Evolutionary conservation across 306 rosid genomes (phyloP).

Genomic region (Ormosia semicastrata): DNA sequence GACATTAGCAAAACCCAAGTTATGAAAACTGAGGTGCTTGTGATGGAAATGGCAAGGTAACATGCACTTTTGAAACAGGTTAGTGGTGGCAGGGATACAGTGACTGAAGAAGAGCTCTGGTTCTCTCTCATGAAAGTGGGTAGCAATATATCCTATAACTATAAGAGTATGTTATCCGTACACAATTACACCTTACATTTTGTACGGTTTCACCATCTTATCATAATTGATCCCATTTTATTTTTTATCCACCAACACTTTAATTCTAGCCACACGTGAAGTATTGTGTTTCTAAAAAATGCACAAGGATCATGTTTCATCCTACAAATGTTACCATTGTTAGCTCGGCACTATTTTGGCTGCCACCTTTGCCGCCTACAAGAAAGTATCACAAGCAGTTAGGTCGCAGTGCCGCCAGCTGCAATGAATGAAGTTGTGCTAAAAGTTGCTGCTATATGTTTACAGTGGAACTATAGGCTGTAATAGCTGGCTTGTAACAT

Average conservation of each 20-base stretch:
- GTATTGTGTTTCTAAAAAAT: too few relatives aligned
- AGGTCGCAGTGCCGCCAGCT: conserved; percentile 1
- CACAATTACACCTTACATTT: too few relatives aligned
- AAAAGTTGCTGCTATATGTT: not conserved
- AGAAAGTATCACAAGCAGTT: not conserved
- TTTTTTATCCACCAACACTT: too few relatives aligned
- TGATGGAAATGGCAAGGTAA: not conserved
- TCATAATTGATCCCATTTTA: too few relatives aligned
- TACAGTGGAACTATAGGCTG: not conserved
- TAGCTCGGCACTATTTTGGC: not conserved
- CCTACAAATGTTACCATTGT: not conserved
- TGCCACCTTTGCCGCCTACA: not conserved
- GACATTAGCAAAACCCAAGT: too few relatives aligned
- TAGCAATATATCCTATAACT: too few relatives aligned
- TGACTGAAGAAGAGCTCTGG: too few relatives aligned
- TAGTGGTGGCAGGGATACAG: not conserved
- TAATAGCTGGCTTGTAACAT: not conserved
- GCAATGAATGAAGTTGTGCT: not conserved
- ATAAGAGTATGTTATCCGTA: too few relatives aligned
- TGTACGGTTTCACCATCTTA: too few relatives aligned
- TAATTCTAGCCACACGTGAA: too few relatives aligned
- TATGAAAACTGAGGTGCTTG: not conserved
- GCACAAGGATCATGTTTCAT: too few relatives aligned
- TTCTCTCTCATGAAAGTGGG: not conserved
- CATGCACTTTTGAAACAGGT: not conserved